Evolutionary conservation across 768 basidiomycete species (phyloP), one percentile per base, ranked within the genome.

Genomic region (Dacryopinax spathularia): DNA sequence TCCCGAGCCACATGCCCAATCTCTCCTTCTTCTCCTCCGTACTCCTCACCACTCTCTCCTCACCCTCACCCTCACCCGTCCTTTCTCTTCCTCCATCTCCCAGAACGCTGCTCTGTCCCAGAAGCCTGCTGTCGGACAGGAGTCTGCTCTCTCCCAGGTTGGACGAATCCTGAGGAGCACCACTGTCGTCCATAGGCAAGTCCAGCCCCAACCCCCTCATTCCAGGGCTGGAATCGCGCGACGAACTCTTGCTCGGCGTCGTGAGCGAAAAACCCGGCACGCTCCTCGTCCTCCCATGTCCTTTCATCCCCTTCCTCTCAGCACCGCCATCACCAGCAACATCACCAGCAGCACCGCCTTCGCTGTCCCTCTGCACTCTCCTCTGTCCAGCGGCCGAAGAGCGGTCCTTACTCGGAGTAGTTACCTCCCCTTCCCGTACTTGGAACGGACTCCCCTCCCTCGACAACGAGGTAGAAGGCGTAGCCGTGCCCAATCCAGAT

Each of bases 21-120:
- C 89, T 72, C 71, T 84, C 83, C 73, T 87, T 91, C 77, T 92
- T 92, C 75, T 92, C 88, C 64, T 89, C 86, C 41, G 84, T 90
- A 39, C 66, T 69, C 35, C 41, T 84, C 10, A 67, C 62, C 65
- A 56, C 43, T 20, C 27, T 35, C 29, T 43, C 62, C 33, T 36
- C n/a, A 18, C 43, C 37, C 18, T n/a, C n/a, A n/a, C n/a, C n/a
- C n/a, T n/a, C n/a, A n/a, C n/a, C n/a, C n/a, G n/a, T 6, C 9
- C 25, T 18, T 41, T 41, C 39, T 22, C 48, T 56, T 29, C 25
- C 29, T 29, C 25, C 25, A 3, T 29, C 25, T 29, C 48, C 29
- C n/a, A n/a, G n/a, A n/a, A n/a, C n/a, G n/a, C n/a, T n/a, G n/a
- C n/a, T n/a, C n/a, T n/a, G n/a, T n/a, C n/a, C n/a, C n/a, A n/a